phyloP scores from a whole-genome alignment of 2,329 filamentous ascomycete genomes.

The Fulvia fulva region DNA sequence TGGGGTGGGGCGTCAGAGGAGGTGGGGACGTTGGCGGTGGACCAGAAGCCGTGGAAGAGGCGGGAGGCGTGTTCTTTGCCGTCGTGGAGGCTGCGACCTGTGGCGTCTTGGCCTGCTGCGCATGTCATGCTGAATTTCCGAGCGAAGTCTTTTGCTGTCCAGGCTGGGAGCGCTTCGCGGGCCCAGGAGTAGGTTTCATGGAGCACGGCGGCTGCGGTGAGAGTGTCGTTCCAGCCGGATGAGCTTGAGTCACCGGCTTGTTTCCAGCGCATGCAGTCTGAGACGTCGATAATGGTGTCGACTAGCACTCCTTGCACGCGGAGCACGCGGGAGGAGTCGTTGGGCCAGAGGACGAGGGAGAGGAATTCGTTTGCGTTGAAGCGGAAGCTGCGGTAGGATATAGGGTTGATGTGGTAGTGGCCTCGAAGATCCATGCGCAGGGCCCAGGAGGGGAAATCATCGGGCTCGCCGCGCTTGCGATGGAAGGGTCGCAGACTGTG shows the following conservation, averaged over 20 bases:
- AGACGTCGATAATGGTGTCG: conserved; percentile 7
- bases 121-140: conserved; percentile 7
- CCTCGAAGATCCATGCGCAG: conserved; percentile 6
- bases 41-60: conserved; percentile 5
- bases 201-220: conserved; percentile 6
- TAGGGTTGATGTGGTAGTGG: conserved; percentile 10
- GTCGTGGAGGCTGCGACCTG: not conserved
- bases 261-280: conserved; percentile 9
- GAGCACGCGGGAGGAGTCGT: conserved; percentile 8
- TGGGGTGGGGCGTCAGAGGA: not conserved
- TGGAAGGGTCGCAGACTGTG: conserved; percentile 7
- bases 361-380: conserved; percentile 10
- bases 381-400: conserved; percentile 10
- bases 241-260: not conserved
- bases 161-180: not conserved
- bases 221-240: conserved; percentile 4
- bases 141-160: not conserved
- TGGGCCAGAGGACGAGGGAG: conserved; percentile 8
- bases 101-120: conserved; percentile 8
- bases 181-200: conserved; percentile 7
- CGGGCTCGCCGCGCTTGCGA: not conserved
- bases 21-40: conserved; percentile 1
- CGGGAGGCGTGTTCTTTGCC: not conserved
- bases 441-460: conserved; percentile 9
- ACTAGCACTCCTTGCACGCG: conserved; percentile 4